Percentiles rank a stretch among this genome's conserved stretches.
Conservation (phyloP, 495 filamentous ascomycete species). For the Neurospora sp. region DNA sequence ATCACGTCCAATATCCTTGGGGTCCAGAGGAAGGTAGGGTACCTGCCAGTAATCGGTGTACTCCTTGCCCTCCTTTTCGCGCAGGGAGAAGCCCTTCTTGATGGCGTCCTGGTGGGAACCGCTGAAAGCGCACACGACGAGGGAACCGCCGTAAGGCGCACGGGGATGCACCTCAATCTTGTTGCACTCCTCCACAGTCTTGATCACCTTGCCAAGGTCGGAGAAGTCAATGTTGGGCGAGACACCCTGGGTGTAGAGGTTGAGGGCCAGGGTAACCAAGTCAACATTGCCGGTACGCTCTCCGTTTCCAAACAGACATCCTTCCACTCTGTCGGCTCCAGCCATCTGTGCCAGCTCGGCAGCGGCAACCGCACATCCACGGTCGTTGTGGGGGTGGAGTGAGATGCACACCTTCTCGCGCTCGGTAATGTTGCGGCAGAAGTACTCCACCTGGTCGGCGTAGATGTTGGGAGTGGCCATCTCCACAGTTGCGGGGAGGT, state of each 20-base stretch:
- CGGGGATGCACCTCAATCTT: slow-evolving; percentile 90
- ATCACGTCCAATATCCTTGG: slow-evolving; percentile 84
- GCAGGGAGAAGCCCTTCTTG: slow-evolving; percentile 84
- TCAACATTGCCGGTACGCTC: slow-evolving; percentile 96
- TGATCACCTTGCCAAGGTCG: slow-evolving; percentile 77
- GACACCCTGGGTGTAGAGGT: slow-evolving; percentile 94
- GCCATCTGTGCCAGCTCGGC: slow-evolving; percentile 95
- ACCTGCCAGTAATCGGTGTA: slow-evolving; percentile 57
- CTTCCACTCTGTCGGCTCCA: slow-evolving; percentile 91
- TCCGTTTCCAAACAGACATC: slow-evolving; percentile 91
- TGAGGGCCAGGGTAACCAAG: slow-evolving; percentile 85
- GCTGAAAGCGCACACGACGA: slow-evolving; percentile 84
- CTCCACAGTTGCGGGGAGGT: slow-evolving; percentile 93
- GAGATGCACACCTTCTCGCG: slow-evolving; percentile 75
- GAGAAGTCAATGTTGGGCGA: slow-evolving; percentile 87
- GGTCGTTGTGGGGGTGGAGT: slow-evolving; percentile 89
- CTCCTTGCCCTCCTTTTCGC: slow-evolving; percentile 48
- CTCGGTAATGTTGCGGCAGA: slow-evolving; percentile 73
- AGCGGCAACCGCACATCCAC: slow-evolving; percentile 75
- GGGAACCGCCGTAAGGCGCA: slow-evolving; percentile 79
- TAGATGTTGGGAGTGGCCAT: slow-evolving; percentile 94
- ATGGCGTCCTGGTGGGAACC: slow-evolving; percentile 96
- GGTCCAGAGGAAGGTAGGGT: slow-evolving; percentile 90
- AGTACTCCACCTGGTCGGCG: slow-evolving; percentile 95
- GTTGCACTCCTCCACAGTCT: slow-evolving; percentile 83